Evolutionary conservation across 2,329 filamentous ascomycete genomes (phyloP), one percentile per base, ranked within the genome.

Genomic region (Ascosphaera acerosa): DNA sequence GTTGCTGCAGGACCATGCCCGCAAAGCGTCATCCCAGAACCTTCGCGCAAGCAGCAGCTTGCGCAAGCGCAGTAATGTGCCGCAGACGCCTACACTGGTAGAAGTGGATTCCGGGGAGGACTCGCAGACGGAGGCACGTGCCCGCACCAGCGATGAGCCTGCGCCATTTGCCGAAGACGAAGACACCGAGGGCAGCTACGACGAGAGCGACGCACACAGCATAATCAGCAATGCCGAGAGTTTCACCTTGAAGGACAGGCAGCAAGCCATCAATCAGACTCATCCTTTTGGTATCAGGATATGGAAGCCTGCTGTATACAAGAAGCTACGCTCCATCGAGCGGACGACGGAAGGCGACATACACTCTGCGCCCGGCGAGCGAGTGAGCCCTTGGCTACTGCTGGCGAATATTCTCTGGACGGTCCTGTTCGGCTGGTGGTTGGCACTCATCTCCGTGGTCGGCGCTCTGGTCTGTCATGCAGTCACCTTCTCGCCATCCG

Each of bases 281-380:
- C 87, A 97, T 59, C 87, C 87, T 1, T 97, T 97, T 44, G 87
- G 87, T 60, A 94, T 97, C 48, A 72, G 89, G 49, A 78, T 97
- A 38, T 97, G 87, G 87, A 97, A 97, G 52, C 87, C 87, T 27
- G 89, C 87, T 1, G 53, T 97, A 38, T 97, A 97, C 64, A 97
- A 97, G 55, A 97, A 97, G 53, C 73, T 76, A 43, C 72, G 87
- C 34, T 97, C 87, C 1, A 89, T 97, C 22, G 81, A 94, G 50
- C 87, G 89, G 52, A 90, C 73, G 29, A 87, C 87, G 4, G 84
- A 94, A 54, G 82, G 76, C 10, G 87, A 97, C 50, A 94, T 97
- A 35, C 87, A 97, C 55, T 94, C 84, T 3, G 71, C 78, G 1
- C 87, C 87, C 0, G 87, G 87, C 15, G 76, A 78, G 12, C 71